Percentiles rank a stretch among this genome's conserved stretches.
Evolutionary conservation across 208 protist species (phyloP).

Genomic region (Trypanosoma boissoni): DNA sequence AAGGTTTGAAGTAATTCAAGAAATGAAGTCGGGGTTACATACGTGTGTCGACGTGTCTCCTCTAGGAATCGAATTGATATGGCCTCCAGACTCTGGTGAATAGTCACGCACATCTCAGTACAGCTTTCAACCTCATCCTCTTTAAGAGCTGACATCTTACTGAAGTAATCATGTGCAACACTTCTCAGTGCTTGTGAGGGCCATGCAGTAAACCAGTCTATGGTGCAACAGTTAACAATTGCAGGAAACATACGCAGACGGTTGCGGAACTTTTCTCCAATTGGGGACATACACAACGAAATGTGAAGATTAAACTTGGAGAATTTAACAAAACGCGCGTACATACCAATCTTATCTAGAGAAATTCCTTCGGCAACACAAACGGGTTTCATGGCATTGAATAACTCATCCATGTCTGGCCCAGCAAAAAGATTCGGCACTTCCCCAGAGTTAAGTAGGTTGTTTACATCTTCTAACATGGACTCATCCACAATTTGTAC

Average conservation of each 20-base stretch:
- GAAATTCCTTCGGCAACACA: conserved; percentile 89
- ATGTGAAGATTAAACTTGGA: conserved; percentile 96
- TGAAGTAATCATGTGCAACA: conserved; percentile 92
- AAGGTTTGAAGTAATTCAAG: conserved; percentile 96
- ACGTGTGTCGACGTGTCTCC: conserved; percentile 94
- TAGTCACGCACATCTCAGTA: conserved; percentile 90
- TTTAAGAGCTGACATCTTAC: conserved; percentile 29
- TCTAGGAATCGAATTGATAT: conserved; percentile 88
- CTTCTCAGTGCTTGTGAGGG: conserved; percentile 92
- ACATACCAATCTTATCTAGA: conserved; percentile 94
- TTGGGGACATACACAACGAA: conserved; percentile 96
- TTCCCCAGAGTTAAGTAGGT: conserved; percentile 97
- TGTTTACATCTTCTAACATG: conserved; percentile 99
- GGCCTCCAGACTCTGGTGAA: conserved; percentile 94
- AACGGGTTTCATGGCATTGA: conserved; percentile 92
- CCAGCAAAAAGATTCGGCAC: conserved; percentile 97
- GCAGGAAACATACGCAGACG: conserved; percentile 98
- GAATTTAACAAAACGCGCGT: conserved; percentile 91
- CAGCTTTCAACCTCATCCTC: conserved; percentile 55
- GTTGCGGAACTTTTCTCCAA: conserved; percentile 94
- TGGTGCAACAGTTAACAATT: conserved; percentile 98
- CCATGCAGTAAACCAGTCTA: conserved; percentile 99
- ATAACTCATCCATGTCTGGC: conserved; percentile 93
- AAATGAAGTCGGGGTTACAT: conserved; percentile 99
- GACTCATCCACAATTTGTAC: conserved; percentile 97